Evolutionary conservation across 352 stramenopile species (phyloP).

Genomic region (Phytopythium vexans): DNA sequence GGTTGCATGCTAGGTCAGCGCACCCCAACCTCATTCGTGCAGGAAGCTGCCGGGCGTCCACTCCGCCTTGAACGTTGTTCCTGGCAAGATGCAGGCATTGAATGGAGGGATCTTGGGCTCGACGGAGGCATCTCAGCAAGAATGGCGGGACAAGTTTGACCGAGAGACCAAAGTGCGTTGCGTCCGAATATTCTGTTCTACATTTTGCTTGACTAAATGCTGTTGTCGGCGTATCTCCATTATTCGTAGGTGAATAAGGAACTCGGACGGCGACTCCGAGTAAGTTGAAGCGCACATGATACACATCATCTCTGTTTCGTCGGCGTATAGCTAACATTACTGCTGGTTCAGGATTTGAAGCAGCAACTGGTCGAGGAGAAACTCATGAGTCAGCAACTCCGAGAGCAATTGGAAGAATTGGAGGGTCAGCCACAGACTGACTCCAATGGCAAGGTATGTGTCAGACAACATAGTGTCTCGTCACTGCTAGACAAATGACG

Average conservation of each 20-base stretch:
- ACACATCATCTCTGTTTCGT: not conserved
- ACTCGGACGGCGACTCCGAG: slow-evolving; percentile 53
- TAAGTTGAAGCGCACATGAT: slow-evolving; percentile 16
- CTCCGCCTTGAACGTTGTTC: no score
- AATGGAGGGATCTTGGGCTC: slow-evolving; percentile 10
- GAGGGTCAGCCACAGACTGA: not conserved
- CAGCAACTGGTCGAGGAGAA: slow-evolving; percentile 42
- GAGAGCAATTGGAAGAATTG: slow-evolving; percentile 21
- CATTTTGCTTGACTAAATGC: not conserved
- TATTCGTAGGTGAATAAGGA: slow-evolving; percentile 68
- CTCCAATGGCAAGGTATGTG: not conserved
- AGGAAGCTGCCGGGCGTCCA: no score
- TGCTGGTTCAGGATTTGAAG: slow-evolving; percentile 38
- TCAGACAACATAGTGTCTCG: no score
- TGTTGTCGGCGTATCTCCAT: slow-evolving; percentile 1
- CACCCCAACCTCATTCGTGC: no score
- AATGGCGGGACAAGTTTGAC: slow-evolving; percentile 67
- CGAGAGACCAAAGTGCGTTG: slow-evolving; percentile 58
- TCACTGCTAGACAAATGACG: no score
- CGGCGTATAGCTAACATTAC: not conserved
- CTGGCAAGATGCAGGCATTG: no score
- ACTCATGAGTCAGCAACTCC: slow-evolving; percentile 24
- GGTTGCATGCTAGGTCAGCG: no score
- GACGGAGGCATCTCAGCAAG: slow-evolving; percentile 8
- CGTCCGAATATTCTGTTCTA: not conserved